These are phyloP conservation scores for Puya raimondii DNA, from an alignment of 176 grass and related monocot species.

Conservation along the genomic window DNA sequence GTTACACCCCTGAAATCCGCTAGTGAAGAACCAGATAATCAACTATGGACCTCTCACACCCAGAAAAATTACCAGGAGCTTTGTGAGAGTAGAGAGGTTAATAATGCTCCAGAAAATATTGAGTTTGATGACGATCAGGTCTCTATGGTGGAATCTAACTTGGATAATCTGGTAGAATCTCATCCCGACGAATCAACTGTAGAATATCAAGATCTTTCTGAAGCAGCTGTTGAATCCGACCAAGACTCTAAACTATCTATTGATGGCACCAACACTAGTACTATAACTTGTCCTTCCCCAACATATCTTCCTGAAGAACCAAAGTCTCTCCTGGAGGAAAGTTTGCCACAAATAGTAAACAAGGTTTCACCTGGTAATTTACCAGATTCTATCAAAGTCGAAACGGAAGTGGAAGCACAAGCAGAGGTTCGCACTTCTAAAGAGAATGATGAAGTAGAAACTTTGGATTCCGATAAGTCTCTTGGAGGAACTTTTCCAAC, in stretches of 20 bases:
- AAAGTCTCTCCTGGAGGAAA: constrained; percentile 46
- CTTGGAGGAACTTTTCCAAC: constrained; percentile 16
- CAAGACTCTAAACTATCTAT: constrained; percentile 42
- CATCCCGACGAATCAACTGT: constrained; percentile 23
- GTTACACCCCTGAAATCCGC: constrained; percentile 88
- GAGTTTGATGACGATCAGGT: constrained; percentile 46
- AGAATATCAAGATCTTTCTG: constrained; percentile 41
- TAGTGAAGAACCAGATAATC: constrained; percentile 39
- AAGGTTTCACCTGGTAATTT: constrained; percentile 21
- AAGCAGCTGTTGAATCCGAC: constrained; percentile 49
- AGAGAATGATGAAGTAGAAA: constrained; percentile 31
- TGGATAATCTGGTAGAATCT: constrained; percentile 20
- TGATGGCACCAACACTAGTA: constrained; percentile 32
- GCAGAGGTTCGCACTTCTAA: constrained; percentile 29
- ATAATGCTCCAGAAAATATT: constrained; percentile 22
- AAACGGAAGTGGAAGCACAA: constrained; percentile 50
- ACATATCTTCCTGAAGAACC: constrained; percentile 43
- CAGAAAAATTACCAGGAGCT: constrained; percentile 21
- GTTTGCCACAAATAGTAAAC: constrained; percentile 34
- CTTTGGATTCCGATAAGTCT: constrained; percentile 40
- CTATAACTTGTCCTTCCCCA: constrained; percentile 30
- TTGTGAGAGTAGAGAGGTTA: constrained; percentile 33
- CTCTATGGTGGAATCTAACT: constrained; percentile 32
- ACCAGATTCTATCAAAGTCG: constrained; percentile 30
- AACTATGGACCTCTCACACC: constrained; percentile 28